Evolutionary conservation across 495 filamentous ascomycete genomes (phyloP).

Genomic region (Cenococcum geophilum): DNA sequence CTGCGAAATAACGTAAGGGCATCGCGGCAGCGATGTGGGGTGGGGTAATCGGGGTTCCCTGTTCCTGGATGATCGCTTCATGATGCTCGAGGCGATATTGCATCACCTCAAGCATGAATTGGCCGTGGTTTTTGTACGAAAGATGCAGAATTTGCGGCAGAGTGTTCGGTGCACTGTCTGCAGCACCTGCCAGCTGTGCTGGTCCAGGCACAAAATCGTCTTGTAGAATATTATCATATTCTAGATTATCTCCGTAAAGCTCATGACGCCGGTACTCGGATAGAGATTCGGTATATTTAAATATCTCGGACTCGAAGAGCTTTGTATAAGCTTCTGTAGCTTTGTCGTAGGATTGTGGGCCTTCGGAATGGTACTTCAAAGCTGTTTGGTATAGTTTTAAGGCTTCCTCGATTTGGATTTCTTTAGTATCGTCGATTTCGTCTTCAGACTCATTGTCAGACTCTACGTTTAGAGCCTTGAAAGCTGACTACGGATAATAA

Average conservation of each 20-base stretch:
- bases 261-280: constrained; percentile 68
- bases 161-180: constrained; percentile 66
- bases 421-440: constrained; percentile 89
- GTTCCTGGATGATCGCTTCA: constrained; percentile 19
- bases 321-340: constrained; percentile 76
- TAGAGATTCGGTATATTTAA: constrained; percentile 76
- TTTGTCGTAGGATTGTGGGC: constrained; percentile 64
- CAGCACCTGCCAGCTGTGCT: constrained; percentile 40
- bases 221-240: constrained; percentile 41
- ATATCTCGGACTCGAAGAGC: constrained; percentile 88
- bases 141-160: constrained; percentile 86
- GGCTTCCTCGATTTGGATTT: constrained; percentile 95
- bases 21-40: constrained; percentile 39
- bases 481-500: constrained; percentile 46
- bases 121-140: constrained; percentile 89
- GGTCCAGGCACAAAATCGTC: constrained; percentile 30
- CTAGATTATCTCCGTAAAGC: constrained; percentile 51
- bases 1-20: constrained; percentile 58
- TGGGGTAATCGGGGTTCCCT: constrained; percentile 25
- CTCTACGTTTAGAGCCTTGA: constrained; percentile 83
- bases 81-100: constrained; percentile 47
- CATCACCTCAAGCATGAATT: constrained; percentile 76
- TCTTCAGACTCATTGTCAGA: constrained; percentile 84
- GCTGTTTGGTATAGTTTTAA: constrained; percentile 92
- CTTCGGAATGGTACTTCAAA: constrained; percentile 85